These are phyloP conservation scores for Sphagnum tenellum DNA, from an alignment of 225 moss, liverwort and hornwort species.

Conservation along the genomic window DNA sequence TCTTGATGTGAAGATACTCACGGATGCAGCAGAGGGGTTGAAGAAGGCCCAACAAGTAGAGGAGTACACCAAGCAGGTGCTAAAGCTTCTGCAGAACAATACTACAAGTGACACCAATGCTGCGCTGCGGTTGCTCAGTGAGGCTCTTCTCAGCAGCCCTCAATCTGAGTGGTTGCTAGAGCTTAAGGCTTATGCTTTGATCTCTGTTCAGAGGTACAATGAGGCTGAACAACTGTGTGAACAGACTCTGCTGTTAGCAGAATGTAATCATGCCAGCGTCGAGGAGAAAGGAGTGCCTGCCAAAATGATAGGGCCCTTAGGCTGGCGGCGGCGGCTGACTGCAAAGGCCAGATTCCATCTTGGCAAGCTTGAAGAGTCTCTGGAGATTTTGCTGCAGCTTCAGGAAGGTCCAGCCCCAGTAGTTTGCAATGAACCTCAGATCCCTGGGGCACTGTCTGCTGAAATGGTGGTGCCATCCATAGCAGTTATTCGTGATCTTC, in stretches of 20 bases:
- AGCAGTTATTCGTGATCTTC: constrained; percentile 58
- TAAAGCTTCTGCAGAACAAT: constrained; percentile 42
- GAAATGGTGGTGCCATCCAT: constrained; percentile 38
- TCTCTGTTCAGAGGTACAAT: constrained; percentile 59
- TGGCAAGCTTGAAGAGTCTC: constrained; percentile 84
- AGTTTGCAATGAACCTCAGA: constrained; percentile 10
- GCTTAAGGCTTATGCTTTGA: constrained; percentile 47
- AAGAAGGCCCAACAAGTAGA: constrained; percentile 70
- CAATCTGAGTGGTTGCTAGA: constrained; percentile 67
- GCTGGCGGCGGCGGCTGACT: constrained; percentile 68
- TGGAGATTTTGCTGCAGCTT: constrained; percentile 50
- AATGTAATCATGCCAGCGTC: constrained; percentile 38
- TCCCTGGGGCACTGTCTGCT: constrained; percentile 21
- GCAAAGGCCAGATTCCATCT: constrained; percentile 79
- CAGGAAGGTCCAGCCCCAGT: constrained; percentile 24
- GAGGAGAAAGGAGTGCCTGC: constrained; percentile 21
- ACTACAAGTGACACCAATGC: constrained; percentile 38
- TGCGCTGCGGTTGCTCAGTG: constrained; percentile 68
- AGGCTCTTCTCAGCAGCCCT: constrained; percentile 66
- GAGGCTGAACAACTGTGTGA: constrained; percentile 75
- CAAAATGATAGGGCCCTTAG: constrained; percentile 6
- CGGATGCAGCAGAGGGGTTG: constrained; percentile 68
- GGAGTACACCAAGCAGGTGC: constrained; percentile 39
- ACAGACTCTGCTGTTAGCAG: constrained; percentile 54
- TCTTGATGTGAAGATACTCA: constrained; percentile 53